Conservation (phyloP, 1,139 yeast genomes). For the Petasospora rhodanensis region DNA sequence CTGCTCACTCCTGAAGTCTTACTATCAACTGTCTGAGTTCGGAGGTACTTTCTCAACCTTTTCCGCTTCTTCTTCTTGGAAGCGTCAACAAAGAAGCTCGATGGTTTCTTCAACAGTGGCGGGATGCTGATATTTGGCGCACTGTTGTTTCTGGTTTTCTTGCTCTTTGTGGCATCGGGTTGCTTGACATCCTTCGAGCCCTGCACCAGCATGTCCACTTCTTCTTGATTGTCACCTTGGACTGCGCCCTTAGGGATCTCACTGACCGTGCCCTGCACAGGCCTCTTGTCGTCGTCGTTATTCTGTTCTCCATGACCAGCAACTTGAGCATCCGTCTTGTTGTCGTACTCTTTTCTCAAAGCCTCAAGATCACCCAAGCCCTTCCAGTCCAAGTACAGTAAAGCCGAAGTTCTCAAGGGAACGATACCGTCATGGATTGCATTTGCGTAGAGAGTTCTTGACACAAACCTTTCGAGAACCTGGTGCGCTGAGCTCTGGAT, state of each 20-base stretch:
- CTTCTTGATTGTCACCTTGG: background rate
- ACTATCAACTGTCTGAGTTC: slow-evolving; percentile 34
- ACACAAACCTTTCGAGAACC: slow-evolving; percentile 41
- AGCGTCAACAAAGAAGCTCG: slow-evolving; percentile 8
- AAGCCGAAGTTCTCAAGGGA: slow-evolving; percentile 81
- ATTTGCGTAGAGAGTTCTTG: slow-evolving; percentile 40
- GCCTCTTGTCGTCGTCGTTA: slow-evolving; percentile 13
- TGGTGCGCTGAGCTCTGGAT: slow-evolving; percentile 47
- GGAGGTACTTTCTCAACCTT: slow-evolving; percentile 28
- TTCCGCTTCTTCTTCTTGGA: slow-evolving; percentile 18
- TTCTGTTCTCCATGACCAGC: slow-evolving; percentile 8
- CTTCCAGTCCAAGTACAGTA: slow-evolving; percentile 69
- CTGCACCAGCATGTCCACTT: too few relatives aligned
- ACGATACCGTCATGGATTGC: slow-evolving; percentile 78
- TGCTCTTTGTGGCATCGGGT: too few relatives aligned
- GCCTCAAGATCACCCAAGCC: slow-evolving; percentile 48
- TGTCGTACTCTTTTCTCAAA: slow-evolving; percentile 27
- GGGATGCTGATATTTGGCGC: background rate
- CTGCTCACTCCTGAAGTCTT: too few relatives aligned
- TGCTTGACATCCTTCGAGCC: too few relatives aligned
- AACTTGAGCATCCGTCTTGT: slow-evolving; percentile 6
- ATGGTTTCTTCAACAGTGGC: slow-evolving; percentile 7
- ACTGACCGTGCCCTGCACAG: slow-evolving; percentile 21
- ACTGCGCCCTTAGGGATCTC: slow-evolving; percentile 32
- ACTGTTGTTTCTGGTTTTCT: background rate